phyloP scores from a whole-genome alignment of 2,329 filamentous ascomycete genomes.

The Aspergillus sergii region DNA sequence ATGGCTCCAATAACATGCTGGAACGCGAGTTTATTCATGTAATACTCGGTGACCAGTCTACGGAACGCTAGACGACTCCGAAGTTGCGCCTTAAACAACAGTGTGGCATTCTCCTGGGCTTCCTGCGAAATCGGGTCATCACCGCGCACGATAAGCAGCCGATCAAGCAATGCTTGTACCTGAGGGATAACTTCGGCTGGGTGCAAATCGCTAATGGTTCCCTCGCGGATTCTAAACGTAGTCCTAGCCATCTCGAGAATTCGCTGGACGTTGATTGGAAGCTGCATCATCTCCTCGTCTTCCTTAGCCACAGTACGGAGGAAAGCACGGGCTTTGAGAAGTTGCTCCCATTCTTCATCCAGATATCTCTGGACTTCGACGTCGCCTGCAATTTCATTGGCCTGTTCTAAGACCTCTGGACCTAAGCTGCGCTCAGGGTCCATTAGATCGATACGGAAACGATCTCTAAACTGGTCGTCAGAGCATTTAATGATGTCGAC shows the following conservation, averaged over 20 bases:
- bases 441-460: slow-evolving; percentile 87
- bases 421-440: slow-evolving; percentile 64
- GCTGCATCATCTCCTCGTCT: slow-evolving; percentile 82
- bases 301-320: slow-evolving; percentile 74
- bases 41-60: slow-evolving; percentile 81
- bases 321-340: slow-evolving; percentile 72
- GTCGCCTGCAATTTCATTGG: slow-evolving; percentile 83
- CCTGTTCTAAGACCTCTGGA: slow-evolving; percentile 77
- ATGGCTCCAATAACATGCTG: slow-evolving; percentile 90
- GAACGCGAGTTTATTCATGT: slow-evolving; percentile 87
- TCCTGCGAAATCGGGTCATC: slow-evolving; percentile 79
- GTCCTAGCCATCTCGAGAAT: slow-evolving; percentile 89
- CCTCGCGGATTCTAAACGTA: slow-evolving; percentile 86
- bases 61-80: slow-evolving; percentile 92
- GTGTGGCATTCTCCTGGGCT: slow-evolving; percentile 83
- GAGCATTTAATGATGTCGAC: slow-evolving; percentile 85
- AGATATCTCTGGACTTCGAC: slow-evolving; percentile 83
- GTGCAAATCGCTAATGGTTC: slow-evolving; percentile 83
- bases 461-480: slow-evolving; percentile 73
- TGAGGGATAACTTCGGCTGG: slow-evolving; percentile 84
- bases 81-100: slow-evolving; percentile 89
- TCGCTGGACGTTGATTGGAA: slow-evolving; percentile 87
- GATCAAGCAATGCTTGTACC: slow-evolving; percentile 72
- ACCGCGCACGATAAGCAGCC: slow-evolving; percentile 84
- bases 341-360: slow-evolving; percentile 82